These are phyloP conservation scores for Ascochyta koolunga DNA, from an alignment of 2,329 filamentous ascomycete genomes.

Conservation along the genomic window DNA sequence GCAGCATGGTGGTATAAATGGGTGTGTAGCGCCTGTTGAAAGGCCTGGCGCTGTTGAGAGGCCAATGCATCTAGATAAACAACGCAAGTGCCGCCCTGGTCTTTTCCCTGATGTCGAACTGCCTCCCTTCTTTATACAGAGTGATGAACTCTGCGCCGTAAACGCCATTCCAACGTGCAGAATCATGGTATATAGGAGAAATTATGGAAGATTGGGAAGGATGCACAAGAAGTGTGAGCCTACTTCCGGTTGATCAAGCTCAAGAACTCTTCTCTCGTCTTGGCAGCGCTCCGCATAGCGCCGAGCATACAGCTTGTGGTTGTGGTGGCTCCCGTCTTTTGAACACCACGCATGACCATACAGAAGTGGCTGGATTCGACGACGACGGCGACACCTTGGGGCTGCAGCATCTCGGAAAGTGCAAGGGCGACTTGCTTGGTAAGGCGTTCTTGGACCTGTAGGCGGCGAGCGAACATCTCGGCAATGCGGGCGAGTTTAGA, in stretches of 20 bases:
- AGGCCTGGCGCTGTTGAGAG: slow-evolving; percentile 29
- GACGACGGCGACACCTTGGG: slow-evolving; percentile 93
- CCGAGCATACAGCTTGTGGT: slow-evolving; percentile 98
- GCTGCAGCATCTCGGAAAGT: slow-evolving; percentile 89
- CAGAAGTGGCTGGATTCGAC: slow-evolving; percentile 97
- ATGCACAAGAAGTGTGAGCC: not conserved
- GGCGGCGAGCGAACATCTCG: slow-evolving; percentile 91
- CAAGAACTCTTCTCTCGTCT: slow-evolving; percentile 94
- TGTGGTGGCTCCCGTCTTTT: slow-evolving; percentile 85
- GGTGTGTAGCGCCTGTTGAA: slow-evolving; percentile 37
- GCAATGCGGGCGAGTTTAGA: slow-evolving; percentile 95
- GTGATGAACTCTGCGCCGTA: slow-evolving; percentile 39
- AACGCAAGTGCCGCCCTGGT: slow-evolving; percentile 24
- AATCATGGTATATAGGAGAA: slow-evolving; percentile 6
- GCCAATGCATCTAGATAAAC: slow-evolving; percentile 31
- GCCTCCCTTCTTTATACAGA: slow-evolving; percentile 15
- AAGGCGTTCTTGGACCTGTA: slow-evolving; percentile 95
- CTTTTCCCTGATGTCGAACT: not conserved
- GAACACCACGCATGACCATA: slow-evolving; percentile 99
- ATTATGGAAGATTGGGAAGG: not conserved
- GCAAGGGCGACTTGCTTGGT: slow-evolving; percentile 96
- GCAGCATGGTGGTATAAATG: slow-evolving; percentile 4
- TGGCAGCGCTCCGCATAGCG: slow-evolving; percentile 88
- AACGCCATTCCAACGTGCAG: slow-evolving; percentile 10
- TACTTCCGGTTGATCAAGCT: slow-evolving; percentile 62